Base-by-base conservation (phyloP, 495 filamentous ascomycete species). In the Aspergillus biplanus region DNA sequence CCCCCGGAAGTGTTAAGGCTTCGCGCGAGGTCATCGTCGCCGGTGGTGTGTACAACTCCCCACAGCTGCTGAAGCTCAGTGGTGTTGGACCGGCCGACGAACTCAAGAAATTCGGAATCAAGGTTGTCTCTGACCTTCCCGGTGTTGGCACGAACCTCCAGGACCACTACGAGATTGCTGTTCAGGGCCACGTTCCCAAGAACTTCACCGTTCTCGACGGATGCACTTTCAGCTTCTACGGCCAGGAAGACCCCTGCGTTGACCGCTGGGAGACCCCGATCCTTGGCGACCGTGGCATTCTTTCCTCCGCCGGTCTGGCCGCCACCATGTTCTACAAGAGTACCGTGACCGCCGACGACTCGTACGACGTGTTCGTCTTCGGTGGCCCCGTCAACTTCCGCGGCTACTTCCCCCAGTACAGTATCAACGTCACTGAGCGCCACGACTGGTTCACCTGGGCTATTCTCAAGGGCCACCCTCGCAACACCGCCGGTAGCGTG, bases 91-190 rank as follows among this genome's bases (percentile, higher is more conserved):
- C 86, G 0, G 59, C 65, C 6, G 69, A 65, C 0, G 80, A 88
- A 39, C 77, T 92, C 0, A n/a, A 67, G 9, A 64, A 67, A 1
- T 74, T 80, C 58, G 65, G 69, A 16, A 89, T 91, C 56, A 60
- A 75, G 1, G 73, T 86, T 0, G 53, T 89, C 0, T 67, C 75
- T 18, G 80, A 89, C 64, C 77, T 87, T 0, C 86, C 89, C 0
- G 86, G 84, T 15, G 88, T 91, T 0, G 89, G 89, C 31, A 74
- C 75, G 16, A 91, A 91, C 67, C 74, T 91, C 0, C 87, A 90
- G 62, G 87, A 91, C 65, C 84, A 84, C 59, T 86, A 88, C 67
- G 87, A 90, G 65, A 79, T 75, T 7, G 69, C 75, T 32, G 74
- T 87, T 6, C 69, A 79, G 31, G 82, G 75, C 56, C 73, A 79